phyloP scores from a whole-genome alignment of 345 rosid species.

The Syzygium grande region DNA sequence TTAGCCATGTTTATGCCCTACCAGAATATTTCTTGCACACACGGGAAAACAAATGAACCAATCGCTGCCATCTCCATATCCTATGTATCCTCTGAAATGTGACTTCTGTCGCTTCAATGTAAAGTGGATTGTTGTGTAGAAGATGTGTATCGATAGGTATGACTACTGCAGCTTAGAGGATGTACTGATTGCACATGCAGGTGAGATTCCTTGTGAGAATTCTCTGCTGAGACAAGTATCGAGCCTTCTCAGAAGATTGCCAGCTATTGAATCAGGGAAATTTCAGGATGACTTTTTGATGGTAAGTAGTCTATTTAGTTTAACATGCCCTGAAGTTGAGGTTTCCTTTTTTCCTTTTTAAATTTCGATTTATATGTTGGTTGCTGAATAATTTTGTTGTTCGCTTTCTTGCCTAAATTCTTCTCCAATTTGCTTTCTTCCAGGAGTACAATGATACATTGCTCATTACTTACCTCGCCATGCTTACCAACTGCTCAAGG shows the following conservation, averaged over 20 bases:
- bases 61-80: not conserved
- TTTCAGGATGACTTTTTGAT: conserved; percentile 92
- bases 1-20: not conserved
- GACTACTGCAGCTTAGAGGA: not conserved
- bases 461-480: conserved; percentile 79
- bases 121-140: not conserved
- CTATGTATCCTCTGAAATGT: not conserved
- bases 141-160: not conserved
- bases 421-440: not conserved
- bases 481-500: conserved; percentile 95
- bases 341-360: not conserved
- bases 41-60: not conserved
- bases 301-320: conserved; percentile 33
- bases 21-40: not conserved
- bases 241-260: conserved; percentile 88
- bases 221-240: conserved; percentile 90
- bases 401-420: not conserved
- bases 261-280: conserved; percentile 86
- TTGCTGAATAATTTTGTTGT: not conserved
- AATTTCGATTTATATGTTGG: not conserved
- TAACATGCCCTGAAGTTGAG: not conserved
- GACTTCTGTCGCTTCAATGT: not conserved
- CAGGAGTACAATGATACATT: conserved; percentile 94
- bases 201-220: conserved; percentile 88
- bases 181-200: conserved; percentile 29